These are phyloP conservation scores for Closterium sp. DNA, from an alignment of 139 green algal species.

Conservation along the genomic window DNA sequence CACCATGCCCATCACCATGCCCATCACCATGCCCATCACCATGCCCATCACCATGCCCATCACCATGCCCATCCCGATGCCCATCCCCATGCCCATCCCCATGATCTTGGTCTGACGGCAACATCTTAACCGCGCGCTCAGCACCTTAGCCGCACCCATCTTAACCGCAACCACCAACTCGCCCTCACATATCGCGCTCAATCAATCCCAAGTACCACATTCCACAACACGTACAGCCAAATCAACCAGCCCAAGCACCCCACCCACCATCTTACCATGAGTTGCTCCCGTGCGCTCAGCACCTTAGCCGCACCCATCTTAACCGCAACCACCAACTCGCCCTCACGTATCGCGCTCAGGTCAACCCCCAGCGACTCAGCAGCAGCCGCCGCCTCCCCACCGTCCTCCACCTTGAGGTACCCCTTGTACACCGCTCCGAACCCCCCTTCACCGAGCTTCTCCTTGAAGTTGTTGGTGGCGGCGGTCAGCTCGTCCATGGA, in stretches of 20 bases:
- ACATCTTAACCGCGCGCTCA: too few relatives aligned
- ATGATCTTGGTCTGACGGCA: too few relatives aligned
- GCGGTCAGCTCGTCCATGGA: neutral
- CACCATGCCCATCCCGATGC: too few relatives aligned
- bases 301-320: too few relatives aligned
- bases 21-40: too few relatives aligned
- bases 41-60: too few relatives aligned
- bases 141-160: too few relatives aligned
- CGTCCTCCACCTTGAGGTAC: neutral
- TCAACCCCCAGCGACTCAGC: neutral
- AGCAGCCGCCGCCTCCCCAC: neutral
- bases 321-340: neutral
- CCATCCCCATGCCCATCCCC: too few relatives aligned
- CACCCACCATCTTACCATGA: neutral
- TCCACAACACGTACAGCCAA: too few relatives aligned
- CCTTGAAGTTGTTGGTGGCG: neutral
- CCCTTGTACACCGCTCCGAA: neutral
- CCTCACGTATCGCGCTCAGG: neutral
- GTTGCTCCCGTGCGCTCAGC: neutral
- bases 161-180: neutral
- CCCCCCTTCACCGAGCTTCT: neutral
- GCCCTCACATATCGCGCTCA: neutral
- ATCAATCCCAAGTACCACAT: neutral
- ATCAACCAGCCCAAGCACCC: too few relatives aligned
- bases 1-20: too few relatives aligned